Base-by-base conservation (phyloP, 1,284 basidiomycete genomes). In the Violaceomyces palustris region DNA sequence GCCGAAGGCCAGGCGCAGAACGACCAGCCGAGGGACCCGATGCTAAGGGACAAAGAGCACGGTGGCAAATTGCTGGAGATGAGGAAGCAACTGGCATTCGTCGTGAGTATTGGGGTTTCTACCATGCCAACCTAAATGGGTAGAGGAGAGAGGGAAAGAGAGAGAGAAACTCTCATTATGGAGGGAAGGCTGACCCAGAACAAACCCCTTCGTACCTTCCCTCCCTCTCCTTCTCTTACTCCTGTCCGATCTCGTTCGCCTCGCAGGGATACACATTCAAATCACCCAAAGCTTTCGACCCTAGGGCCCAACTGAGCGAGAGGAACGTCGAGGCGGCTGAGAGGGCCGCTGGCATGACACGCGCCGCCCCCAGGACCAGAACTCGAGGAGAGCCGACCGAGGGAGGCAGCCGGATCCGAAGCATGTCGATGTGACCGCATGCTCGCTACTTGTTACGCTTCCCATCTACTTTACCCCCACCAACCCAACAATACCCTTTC, bases 71-170 rank as follows among this genome's bases (percentile, higher is more conserved):
- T 94, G 49, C 79, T 96, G 63, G 83, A 88, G 68, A 85, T 92
- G 59, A 83, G 92, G 64, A 96, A 97, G 76, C 83, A 84, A 55
- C 79, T 89, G 42, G 88, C 88, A 8, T 91, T 91, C 74, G 87
- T 86, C 41, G 87, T 46, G 37, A 46, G 44, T 39, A 8, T n/a
- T n/a, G n/a, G n/a, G n/a, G n/a, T n/a, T n/a, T n/a, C n/a, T n/a
- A 26, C 21, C 15, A 18, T 33, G 9, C 9, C 28, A 21, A 22
- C 41, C 19, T 24, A 9, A 10, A 14, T 3, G 17, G 14, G 21
- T 12, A 14, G 30, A 39, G 28, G 14, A 9, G 18, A 18, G 24
- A 27, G 23, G 32, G n/a, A 19, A 5, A 30, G 25, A 9, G 17
- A n/a, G n/a, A n/a, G n/a, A n/a, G n/a, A n/a, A n/a, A n/a, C n/a